phyloP scores from a whole-genome alignment of 2,329 filamentous ascomycete species.

The Amauroascus niger region DNA sequence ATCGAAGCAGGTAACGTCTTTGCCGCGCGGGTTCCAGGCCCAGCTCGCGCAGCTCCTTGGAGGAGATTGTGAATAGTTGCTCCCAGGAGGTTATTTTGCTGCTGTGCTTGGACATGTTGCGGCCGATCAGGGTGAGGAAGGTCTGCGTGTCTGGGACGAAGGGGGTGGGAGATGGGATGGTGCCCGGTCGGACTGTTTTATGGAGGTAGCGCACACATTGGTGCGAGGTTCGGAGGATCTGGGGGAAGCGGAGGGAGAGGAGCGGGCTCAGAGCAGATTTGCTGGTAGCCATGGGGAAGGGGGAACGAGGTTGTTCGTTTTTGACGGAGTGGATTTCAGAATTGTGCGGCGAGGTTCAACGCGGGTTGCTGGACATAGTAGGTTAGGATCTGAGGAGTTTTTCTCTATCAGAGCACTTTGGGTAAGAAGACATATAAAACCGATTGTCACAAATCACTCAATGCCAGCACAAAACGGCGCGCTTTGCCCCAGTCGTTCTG shows the following conservation, averaged over 20 bases:
- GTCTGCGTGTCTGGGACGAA: slow-evolving; percentile 77
- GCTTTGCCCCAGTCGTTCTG: background rate
- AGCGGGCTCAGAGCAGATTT: slow-evolving; percentile 6
- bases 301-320: background rate
- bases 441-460: background rate
- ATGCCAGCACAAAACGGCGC: background rate
- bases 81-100: slow-evolving; percentile 87
- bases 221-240: slow-evolving; percentile 21
- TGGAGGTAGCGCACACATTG: slow-evolving; percentile 37
- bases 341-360: background rate
- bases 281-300: slow-evolving; percentile 8
- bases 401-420: background rate
- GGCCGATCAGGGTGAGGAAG: slow-evolving; percentile 85
- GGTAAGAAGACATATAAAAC: background rate
- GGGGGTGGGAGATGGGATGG: slow-evolving; percentile 62
- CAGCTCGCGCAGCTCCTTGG: slow-evolving; percentile 66
- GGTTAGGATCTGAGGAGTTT: background rate
- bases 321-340: background rate
- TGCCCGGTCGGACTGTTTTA: slow-evolving; percentile 33
- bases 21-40: slow-evolving; percentile 78
- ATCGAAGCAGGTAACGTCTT: slow-evolving; percentile 74
- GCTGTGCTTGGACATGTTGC: slow-evolving; percentile 69
- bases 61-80: slow-evolving; percentile 72
- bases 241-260: slow-evolving; percentile 13
- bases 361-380: background rate